A percentile compares a stretch with the other conserved stretches of the same genome.
phyloP scores from a whole-genome alignment of 1,139 yeast genomes.

The Casaregolazyma lundiana region DNA sequence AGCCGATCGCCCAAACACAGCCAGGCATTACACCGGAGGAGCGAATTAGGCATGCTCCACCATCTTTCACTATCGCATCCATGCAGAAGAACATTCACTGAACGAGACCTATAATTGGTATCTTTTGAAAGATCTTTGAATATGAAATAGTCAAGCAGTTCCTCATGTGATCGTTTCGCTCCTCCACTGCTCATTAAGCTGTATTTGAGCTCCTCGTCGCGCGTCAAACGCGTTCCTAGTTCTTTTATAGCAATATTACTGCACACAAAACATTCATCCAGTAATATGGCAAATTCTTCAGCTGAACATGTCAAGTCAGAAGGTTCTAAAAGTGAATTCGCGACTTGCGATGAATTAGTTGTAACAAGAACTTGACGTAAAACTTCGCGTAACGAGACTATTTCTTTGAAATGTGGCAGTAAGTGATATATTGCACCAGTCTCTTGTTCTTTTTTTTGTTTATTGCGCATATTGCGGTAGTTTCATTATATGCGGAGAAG shows the following conservation, averaged over 20 bases:
- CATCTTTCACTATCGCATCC: slow-evolving; percentile 3
- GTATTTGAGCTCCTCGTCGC: background rate
- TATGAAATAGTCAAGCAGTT: slow-evolving; percentile 6
- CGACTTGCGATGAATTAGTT: background rate
- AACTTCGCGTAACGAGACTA: background rate
- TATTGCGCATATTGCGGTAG: no score
- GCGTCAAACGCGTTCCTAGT: background rate
- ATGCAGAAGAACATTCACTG: slow-evolving; percentile 2
- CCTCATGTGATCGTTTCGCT: background rate
- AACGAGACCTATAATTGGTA: background rate
- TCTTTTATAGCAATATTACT: background rate
- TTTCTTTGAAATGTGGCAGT: background rate
- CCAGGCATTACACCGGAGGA: slow-evolving; percentile 5
- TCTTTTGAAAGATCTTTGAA: slow-evolving; percentile 2
- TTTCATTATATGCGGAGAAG: no score
- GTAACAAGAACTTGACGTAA: background rate
- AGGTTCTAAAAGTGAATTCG: background rate
- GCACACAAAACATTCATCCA: background rate
- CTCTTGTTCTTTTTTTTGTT: no score
- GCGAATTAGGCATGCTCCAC: slow-evolving; percentile 7
- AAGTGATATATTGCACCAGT: background rate
- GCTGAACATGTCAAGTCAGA: background rate
- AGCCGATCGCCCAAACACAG: slow-evolving; percentile 7
- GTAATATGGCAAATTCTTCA: background rate
- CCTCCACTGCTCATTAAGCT: background rate